Conservation (phyloP, 805 yeast genomes). For the Pichia membranifaciens region DNA sequence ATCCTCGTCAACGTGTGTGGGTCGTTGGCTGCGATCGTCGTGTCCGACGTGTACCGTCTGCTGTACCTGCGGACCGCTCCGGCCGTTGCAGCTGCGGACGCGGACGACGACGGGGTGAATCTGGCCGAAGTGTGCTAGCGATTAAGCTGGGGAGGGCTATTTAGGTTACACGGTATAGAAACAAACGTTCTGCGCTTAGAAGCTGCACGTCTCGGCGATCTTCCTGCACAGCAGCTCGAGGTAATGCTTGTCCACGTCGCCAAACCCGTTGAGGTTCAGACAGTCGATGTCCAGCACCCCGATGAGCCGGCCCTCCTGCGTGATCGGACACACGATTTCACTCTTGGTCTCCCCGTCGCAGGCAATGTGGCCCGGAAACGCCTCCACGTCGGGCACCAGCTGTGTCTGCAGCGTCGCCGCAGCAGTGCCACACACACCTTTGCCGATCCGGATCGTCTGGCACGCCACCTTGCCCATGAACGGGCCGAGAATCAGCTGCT, state of each 20-base stretch:
- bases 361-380: slow-evolving; percentile 90
- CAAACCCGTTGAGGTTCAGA: slow-evolving; percentile 57
- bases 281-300: slow-evolving; percentile 92
- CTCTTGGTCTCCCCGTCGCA: slow-evolving; percentile 94
- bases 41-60: slow-evolving; percentile 15
- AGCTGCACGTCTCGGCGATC: slow-evolving; percentile 51
- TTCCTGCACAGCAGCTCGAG: slow-evolving; percentile 54
- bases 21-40: slow-evolving; percentile 21
- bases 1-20: slow-evolving; percentile 26
- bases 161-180: not conserved
- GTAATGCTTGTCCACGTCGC: slow-evolving; percentile 48
- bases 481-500: slow-evolving; percentile 70
- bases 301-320: slow-evolving; percentile 35
- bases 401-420: slow-evolving; percentile 58
- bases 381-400: slow-evolving; percentile 68
- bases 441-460: slow-evolving; percentile 69
- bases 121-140: not conserved
- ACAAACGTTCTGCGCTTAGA: slow-evolving; percentile 25
- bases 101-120: not conserved
- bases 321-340: slow-evolving; percentile 87
- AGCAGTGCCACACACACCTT: slow-evolving; percentile 91
- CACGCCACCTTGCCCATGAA: slow-evolving; percentile 97
- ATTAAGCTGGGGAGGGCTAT: too few species aligned
- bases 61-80: not conserved
- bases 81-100: not conserved